A percentile compares a stretch with the other conserved stretches of the same genome.
Conservation (phyloP, 208 protist genomes). For the Leishmania tropica region DNA sequence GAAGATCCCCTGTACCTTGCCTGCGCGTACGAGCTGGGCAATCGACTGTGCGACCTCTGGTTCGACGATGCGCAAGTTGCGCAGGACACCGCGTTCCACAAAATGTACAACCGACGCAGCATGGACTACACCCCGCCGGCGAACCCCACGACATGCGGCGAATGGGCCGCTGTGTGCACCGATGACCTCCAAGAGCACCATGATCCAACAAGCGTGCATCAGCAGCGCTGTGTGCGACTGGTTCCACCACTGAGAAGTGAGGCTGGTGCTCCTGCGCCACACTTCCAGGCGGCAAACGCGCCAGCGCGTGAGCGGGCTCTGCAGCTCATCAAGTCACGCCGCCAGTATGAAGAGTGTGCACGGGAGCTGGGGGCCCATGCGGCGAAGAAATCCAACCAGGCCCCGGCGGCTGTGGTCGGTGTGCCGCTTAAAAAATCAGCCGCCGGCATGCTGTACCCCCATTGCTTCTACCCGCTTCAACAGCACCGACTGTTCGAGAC, state of each 20-base stretch:
- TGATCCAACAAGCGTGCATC: background rate
- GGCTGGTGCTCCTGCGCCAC: background rate
- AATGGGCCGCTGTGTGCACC: constrained; percentile 30
- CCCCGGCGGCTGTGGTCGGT: background rate
- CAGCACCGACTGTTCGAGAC: constrained; percentile 19
- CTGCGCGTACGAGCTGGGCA: constrained; percentile 43
- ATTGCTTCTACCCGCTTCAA: constrained; percentile 24
- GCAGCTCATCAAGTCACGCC: constrained; percentile 10
- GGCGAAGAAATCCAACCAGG: background rate
- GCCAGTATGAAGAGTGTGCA: background rate
- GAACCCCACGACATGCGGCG: constrained; percentile 11
- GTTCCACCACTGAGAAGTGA: background rate
- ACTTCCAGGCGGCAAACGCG: background rate
- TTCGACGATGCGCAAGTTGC: constrained; percentile 25
- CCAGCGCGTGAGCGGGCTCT: background rate
- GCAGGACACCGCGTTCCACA: constrained; percentile 22
- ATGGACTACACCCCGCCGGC: constrained; percentile 22
- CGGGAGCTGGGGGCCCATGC: background rate
- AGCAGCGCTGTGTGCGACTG: constrained; percentile 11
- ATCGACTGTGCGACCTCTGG: constrained; percentile 56
- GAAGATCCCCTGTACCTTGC: constrained; percentile 27
- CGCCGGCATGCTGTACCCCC: constrained; percentile 1
- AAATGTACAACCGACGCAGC: constrained; percentile 16
- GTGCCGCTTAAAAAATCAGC: background rate
- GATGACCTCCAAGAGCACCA: constrained; percentile 7